These are phyloP conservation scores for Cercospora sp. DNA, from an alignment of 2,329 filamentous ascomycete genomes.

Conservation along the genomic window DNA sequence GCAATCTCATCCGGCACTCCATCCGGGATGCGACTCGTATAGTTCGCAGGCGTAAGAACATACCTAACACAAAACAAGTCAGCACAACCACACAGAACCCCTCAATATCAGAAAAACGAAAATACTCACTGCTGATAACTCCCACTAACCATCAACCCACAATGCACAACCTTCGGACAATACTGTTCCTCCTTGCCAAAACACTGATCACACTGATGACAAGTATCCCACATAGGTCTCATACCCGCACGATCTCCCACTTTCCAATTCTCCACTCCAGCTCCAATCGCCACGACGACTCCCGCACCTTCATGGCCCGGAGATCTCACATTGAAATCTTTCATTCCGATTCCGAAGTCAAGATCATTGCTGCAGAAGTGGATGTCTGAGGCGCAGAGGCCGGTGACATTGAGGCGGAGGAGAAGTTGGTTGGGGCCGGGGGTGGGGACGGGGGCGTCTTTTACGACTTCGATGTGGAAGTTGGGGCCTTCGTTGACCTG, in stretches of 20 bases:
- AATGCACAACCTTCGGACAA: constrained; percentile 49
- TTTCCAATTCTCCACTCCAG: constrained; percentile 55
- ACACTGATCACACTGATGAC: constrained; percentile 52
- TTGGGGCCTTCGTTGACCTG: constrained; percentile 50
- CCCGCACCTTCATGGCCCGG: constrained; percentile 56
- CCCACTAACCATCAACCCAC: constrained; percentile 47
- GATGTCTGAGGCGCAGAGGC: constrained; percentile 57
- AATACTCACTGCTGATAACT: constrained; percentile 54
- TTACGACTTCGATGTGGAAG: constrained; percentile 49
- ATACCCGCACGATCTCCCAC: constrained; percentile 53
- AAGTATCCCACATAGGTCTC: constrained; percentile 55
- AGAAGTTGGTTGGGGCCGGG: constrained; percentile 55
- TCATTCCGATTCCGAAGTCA: constrained; percentile 44
- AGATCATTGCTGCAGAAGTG: constrained; percentile 59
- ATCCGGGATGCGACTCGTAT: constrained; percentile 57
- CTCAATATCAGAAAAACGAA: not conserved
- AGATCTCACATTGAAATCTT: constrained; percentile 34
- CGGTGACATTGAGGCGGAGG: constrained; percentile 58
- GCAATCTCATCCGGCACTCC: constrained; percentile 57
- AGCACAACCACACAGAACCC: not conserved
- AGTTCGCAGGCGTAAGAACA: constrained; percentile 56
- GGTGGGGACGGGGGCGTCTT: constrained; percentile 50
- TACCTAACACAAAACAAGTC: constrained; percentile 40
- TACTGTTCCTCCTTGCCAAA: constrained; percentile 57
- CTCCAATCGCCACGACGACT: constrained; percentile 57